Percentiles rank a stretch among this genome's conserved stretches.
These are phyloP conservation scores for Saccharomycopsis crataegensis DNA, from an alignment of 1,139 yeast species.

Conservation along the genomic window DNA sequence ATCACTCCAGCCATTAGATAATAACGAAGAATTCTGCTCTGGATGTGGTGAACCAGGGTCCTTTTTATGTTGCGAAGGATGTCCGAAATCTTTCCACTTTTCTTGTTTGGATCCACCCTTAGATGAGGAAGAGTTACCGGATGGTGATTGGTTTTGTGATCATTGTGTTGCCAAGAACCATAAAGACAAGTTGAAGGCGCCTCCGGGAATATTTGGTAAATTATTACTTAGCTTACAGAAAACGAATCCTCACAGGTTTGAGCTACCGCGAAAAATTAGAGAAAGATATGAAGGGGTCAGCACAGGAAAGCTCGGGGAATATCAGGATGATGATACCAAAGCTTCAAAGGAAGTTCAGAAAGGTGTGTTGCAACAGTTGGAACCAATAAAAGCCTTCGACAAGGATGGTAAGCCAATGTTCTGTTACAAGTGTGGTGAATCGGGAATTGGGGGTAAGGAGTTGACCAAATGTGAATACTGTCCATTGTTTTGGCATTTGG, in stretches of 20 bases:
- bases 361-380: conserved; percentile 37
- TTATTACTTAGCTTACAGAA: conserved; percentile 50
- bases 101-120: conserved; percentile 88
- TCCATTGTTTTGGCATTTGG: conserved; percentile 83
- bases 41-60: conserved; percentile 86
- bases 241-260: conserved; percentile 67
- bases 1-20: conserved; percentile 23
- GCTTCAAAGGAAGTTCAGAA: conserved; percentile 39
- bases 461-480: conserved; percentile 83
- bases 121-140: conserved; percentile 67
- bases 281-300: conserved; percentile 71
- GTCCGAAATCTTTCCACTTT: conserved; percentile 89
- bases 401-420: conserved; percentile 45
- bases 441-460: conserved; percentile 46
- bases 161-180: conserved; percentile 47
- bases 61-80: conserved; percentile 86
- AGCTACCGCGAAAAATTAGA: conserved; percentile 59
- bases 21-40: conserved; percentile 83
- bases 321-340: conserved; percentile 51
- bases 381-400: conserved; percentile 59
- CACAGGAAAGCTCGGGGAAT: conserved; percentile 65
- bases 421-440: conserved; percentile 71
- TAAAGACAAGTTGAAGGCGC: conserved; percentile 21
- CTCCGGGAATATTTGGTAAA: conserved; percentile 47
- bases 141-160: conserved; percentile 84